A percentile compares a stretch with the other conserved stretches of the same genome.
These are phyloP conservation scores for Chaetomium sp. DNA, from an alignment of 2,329 filamentous ascomycete genomes.

Conservation along the genomic window DNA sequence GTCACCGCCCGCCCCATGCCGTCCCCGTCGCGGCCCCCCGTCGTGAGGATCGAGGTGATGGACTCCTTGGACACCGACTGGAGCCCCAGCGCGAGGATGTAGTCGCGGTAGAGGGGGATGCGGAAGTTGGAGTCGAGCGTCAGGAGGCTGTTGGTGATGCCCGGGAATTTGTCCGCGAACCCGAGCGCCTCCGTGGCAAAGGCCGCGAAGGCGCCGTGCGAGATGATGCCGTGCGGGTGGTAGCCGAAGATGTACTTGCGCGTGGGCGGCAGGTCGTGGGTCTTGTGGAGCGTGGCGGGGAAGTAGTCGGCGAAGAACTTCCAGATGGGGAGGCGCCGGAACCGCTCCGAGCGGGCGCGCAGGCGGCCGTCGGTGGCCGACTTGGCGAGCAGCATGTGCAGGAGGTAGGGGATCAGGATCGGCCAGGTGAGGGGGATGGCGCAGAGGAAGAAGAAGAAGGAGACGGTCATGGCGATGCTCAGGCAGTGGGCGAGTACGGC, in stretches of 20 bases:
- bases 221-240: constrained; percentile 96
- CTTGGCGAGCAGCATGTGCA: constrained; percentile 80
- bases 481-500: constrained; percentile 75
- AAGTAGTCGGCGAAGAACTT: constrained; percentile 91
- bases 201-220: constrained; percentile 89
- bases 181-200: constrained; percentile 90
- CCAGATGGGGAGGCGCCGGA: constrained; percentile 78
- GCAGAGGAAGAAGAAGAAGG: constrained; percentile 86
- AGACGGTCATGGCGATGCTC: constrained; percentile 69
- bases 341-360: constrained; percentile 70
- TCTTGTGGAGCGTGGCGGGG: constrained; percentile 84
- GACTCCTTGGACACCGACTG: constrained; percentile 88
- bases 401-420: constrained; percentile 70
- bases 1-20: constrained; percentile 96
- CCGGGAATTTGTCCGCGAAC: constrained; percentile 85
- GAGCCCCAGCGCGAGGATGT: constrained; percentile 84
- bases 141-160: constrained; percentile 89
- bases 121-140: constrained; percentile 97
- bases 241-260: constrained; percentile 97
- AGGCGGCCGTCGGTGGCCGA: constrained; percentile 76
- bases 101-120: constrained; percentile 91
- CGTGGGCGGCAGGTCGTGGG: constrained; percentile 73
- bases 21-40: constrained; percentile 73
- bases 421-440: constrained; percentile 94
- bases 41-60: constrained; percentile 83